Evolutionary conservation across 768 basidiomycete species (phyloP), one percentile per base, ranked within the genome.

Genomic region (Trametes maxima): DNA sequence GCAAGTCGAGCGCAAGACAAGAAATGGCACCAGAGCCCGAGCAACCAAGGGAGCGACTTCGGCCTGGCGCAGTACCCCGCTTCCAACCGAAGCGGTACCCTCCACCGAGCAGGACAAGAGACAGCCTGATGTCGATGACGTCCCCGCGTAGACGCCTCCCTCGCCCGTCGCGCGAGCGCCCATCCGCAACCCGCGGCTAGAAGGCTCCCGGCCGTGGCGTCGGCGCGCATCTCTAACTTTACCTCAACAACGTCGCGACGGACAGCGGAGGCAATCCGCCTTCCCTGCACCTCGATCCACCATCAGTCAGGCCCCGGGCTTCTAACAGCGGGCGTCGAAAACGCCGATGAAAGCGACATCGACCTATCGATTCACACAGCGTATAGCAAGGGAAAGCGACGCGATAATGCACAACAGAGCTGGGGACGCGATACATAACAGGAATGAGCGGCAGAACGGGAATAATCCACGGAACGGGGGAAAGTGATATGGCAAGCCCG

Each of bases 321-420:
- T 8, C 8, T 8, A 33, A 33, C 8, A 13, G 33, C 28, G 33
- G 40, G 21, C 48, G 21, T 44, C 42, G 40, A 50, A 40, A 40
- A 24, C 39, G 46, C 24, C 13, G 40, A 51, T 21, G 53, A 21
- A 33, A 35, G 46, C n/a, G 51, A 40, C 25, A 39, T 53, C 47
- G 52, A 55, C 48, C 57, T 46, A 59, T 56, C 37, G 53, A 59
- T 55, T 64, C 44, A 64, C 28, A 33, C 50, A 60, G 55, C 63
- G 54, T 60, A 60, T 50, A 64, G 59, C 63, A 60, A 57, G 25
- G 25, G 63, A 64, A 44, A 64, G 59, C 63, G 59, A 60, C 45
- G 56, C 24, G 56, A 57, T 57, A 60, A 44, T 60, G 59, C 63
- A 64, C 58, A 64, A 64, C 63, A 64, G 39, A 60, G 63, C 59